Percentiles rank a stretch among this genome's conserved stretches.
Evolutionary conservation across 106 monocot species (phyloP).

Genomic region (Acorus calamus): DNA sequence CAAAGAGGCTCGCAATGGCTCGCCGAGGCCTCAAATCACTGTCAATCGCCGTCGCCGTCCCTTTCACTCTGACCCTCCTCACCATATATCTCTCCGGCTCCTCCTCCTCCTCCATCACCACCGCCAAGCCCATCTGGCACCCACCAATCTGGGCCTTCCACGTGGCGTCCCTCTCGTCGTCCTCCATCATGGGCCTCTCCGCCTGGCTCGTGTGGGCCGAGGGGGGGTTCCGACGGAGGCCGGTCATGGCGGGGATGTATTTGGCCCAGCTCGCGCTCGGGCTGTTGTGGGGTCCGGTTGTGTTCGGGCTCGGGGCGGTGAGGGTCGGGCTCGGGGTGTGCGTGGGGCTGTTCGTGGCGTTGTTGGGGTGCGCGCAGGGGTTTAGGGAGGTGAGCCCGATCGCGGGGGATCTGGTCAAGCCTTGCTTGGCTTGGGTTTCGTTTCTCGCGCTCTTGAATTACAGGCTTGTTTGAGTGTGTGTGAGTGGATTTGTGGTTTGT

Average conservation of each 20-base stretch:
- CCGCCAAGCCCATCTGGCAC: constrained; percentile 7
- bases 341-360: constrained; percentile 3
- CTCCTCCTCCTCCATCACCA: background rate
- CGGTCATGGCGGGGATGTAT: constrained; percentile 6
- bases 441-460: constrained; percentile 23
- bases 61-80: constrained; percentile 11
- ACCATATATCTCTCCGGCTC: constrained; percentile 8
- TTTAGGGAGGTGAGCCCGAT: constrained; percentile 23
- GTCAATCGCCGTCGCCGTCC: constrained; percentile 23
- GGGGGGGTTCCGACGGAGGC: constrained; percentile 21
- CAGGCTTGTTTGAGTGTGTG: constrained; percentile 6
- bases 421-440: constrained; percentile 30
- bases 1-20: constrained; percentile 24
- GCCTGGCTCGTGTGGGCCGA: constrained; percentile 43
- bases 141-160: constrained; percentile 26
- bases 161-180: constrained; percentile 11
- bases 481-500: too few relatives aligned
- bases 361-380: constrained; percentile 3
- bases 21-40: constrained; percentile 38
- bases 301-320: constrained; percentile 3
- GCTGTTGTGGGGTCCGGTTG: constrained; percentile 26
- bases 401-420: constrained; percentile 31
- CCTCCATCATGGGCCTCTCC: constrained; percentile 21
- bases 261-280: constrained; percentile 9
- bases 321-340: constrained; percentile 7